phyloP scores from a whole-genome alignment of 805 yeast genomes.

The Trichomonascus vanleenenianus region DNA sequence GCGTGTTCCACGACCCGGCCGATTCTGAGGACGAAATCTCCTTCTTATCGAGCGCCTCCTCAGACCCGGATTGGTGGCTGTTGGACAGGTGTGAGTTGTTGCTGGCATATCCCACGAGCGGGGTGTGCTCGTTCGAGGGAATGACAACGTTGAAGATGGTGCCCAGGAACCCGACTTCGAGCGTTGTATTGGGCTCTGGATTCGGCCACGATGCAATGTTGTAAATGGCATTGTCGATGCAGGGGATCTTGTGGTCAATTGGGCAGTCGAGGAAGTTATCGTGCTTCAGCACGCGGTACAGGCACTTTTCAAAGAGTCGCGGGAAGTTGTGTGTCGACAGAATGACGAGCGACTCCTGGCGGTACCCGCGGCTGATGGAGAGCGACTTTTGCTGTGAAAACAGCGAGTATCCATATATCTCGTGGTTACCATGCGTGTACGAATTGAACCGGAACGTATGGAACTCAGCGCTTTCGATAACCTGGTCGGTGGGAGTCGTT shows the following conservation, averaged over 20 bases:
- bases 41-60: neutral
- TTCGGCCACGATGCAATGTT: constrained; percentile 22
- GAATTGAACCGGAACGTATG: constrained; percentile 14
- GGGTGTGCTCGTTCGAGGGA: constrained; percentile 4
- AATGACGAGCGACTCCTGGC: constrained; percentile 22
- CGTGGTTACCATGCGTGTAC: constrained; percentile 4
- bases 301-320: constrained; percentile 16
- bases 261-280: constrained; percentile 2
- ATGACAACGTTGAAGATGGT: constrained; percentile 1
- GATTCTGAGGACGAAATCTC: constrained; percentile 3
- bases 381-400: constrained; percentile 16
- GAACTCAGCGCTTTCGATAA: constrained; percentile 4
- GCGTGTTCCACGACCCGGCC: constrained; percentile 13
- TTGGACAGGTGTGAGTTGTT: too few relatives aligned
- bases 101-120: constrained; percentile 3
- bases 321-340: constrained; percentile 16
- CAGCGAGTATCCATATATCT: constrained; percentile 16
- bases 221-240: constrained; percentile 19
- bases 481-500: neutral
- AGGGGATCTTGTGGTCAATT: constrained; percentile 17
- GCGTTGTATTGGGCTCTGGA: constrained; percentile 4
- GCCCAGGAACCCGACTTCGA: constrained; percentile 18
- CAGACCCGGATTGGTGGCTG: neutral
- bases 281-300: constrained; percentile 9
- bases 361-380: constrained; percentile 17